These are phyloP conservation scores for Nakaseomyces uthaithaninus DNA, from an alignment of 1,139 yeast species.

Conservation along the genomic window DNA sequence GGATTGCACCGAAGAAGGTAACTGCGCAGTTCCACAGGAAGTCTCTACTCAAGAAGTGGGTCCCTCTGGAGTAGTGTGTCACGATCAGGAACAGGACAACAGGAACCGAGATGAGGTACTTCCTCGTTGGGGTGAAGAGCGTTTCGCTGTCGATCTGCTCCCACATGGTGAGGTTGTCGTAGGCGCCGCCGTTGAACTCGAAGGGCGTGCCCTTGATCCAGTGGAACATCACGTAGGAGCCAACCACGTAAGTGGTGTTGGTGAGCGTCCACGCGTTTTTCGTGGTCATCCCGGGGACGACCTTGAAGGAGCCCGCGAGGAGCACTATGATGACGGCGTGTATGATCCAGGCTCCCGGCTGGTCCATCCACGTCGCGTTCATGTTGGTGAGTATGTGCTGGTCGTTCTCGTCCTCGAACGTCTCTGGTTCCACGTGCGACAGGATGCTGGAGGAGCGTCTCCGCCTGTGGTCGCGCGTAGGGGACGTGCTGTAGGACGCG, in stretches of 20 bases:
- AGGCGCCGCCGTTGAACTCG: slow-evolving; percentile 94
- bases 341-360: slow-evolving; percentile 91
- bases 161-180: slow-evolving; percentile 96
- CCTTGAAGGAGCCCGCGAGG: slow-evolving; percentile 66
- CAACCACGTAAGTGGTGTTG: slow-evolving; percentile 44
- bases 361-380: slow-evolving; percentile 94
- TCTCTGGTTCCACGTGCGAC: slow-evolving; percentile 87
- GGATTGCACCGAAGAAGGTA: slow-evolving; percentile 68
- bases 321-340: slow-evolving; percentile 76
- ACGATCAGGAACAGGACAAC: slow-evolving; percentile 76
- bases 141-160: slow-evolving; percentile 97
- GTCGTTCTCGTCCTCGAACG: slow-evolving; percentile 85
- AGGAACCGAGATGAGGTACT: slow-evolving; percentile 85
- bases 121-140: slow-evolving; percentile 93
- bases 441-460: slow-evolving; percentile 63
- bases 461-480: slow-evolving; percentile 34
- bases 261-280: slow-evolving; percentile 34
- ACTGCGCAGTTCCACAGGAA: slow-evolving; percentile 74
- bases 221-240: slow-evolving; percentile 93
- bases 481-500: slow-evolving; percentile 10
- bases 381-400: slow-evolving; percentile 82
- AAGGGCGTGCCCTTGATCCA: slow-evolving; percentile 95
- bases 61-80: slow-evolving; percentile 86
- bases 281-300: slow-evolving; percentile 65
- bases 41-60: slow-evolving; percentile 43